Base-by-base conservation (phyloP, 495 filamentous ascomycete genomes). In the Penicillium manginii region DNA sequence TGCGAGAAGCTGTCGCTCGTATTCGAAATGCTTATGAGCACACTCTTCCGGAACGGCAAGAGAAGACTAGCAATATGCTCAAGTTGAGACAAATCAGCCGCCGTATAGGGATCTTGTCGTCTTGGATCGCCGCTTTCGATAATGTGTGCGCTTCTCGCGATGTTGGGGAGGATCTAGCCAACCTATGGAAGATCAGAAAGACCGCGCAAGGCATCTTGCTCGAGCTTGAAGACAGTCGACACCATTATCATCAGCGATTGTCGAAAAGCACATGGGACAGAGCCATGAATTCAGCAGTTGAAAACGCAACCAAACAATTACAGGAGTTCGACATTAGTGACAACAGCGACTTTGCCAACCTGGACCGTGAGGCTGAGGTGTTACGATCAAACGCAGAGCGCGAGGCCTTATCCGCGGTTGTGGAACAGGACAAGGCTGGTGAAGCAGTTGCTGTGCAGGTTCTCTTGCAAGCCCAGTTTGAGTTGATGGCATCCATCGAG, bases 121-220 rank as follows among this genome's bases (percentile, higher is more conserved):
- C 90, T 1, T 99, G 94, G 94, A 88, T 97, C 65, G 90, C 89
- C 10, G 92, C 91, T 21, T 98, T 99, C 64, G 96, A 98, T 56
- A 77, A 81, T 18, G 87, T 93, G 5, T 92, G 88, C 64, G 91
- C 88, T 18, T 78, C 75, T 11, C 81, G 85, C 12, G 91, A 90
- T 48, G 78, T 82, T 37, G 87, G 90, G 50, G 82, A 86, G 14
- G 75, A 83, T 2, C 86, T 93, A 69, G 70, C 76, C 3, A 87
- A 84, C 48, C 73, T 98, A 26, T 68, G 80, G 18, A 85, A 89
- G 5, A 92, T 97, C 80, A 86, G 93, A 35, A 93, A 91, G 67
- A 90, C 90, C 6, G 93, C 94, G 8, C 85, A 90, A 55, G 96
- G 93, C 2, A 91, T 97, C 26, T 80, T 96, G 26, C 74, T 90